Percentiles rank a stretch among this genome's conserved stretches.
Evolutionary conservation across 2,329 filamentous ascomycete genomes (phyloP).

Genomic region (Alternaria panax): DNA sequence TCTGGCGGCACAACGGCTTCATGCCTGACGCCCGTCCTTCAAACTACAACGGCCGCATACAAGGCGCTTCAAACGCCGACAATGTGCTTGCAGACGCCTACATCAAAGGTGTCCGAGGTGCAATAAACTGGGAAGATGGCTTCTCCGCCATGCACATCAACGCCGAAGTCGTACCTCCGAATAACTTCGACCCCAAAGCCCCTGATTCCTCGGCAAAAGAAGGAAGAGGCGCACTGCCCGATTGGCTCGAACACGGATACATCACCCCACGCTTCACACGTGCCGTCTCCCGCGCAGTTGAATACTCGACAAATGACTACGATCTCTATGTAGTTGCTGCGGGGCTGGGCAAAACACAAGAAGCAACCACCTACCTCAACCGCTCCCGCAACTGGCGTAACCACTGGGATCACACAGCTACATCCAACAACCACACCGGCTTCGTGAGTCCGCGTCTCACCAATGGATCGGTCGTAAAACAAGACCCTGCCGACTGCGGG

Average conservation of each 20-base stretch:
- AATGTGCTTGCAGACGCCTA: conserved; percentile 77
- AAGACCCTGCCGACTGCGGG: conserved; percentile 62
- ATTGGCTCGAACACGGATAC: conserved; percentile 71
- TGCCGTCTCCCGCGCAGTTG: conserved; percentile 69
- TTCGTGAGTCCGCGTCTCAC: conserved; percentile 70
- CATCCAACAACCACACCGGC: conserved; percentile 67
- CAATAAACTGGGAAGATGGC: conserved; percentile 65
- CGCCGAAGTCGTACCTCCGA: conserved; percentile 68
- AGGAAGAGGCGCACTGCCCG: conserved; percentile 71
- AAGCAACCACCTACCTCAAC: conserved; percentile 66
- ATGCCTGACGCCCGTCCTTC: conserved; percentile 72
- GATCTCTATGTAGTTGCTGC: conserved; percentile 69
- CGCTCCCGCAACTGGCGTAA: conserved; percentile 74
- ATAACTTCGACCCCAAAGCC: conserved; percentile 64
- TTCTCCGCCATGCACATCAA: conserved; percentile 69
- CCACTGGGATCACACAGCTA: conserved; percentile 70
- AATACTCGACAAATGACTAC: conserved; percentile 76
- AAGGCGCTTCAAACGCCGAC: conserved; percentile 74
- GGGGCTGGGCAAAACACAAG: conserved; percentile 61
- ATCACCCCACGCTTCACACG: conserved; percentile 69
- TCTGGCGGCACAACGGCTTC: conserved; percentile 70
- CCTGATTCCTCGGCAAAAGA: conserved; percentile 69
- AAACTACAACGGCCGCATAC: conserved; percentile 72
- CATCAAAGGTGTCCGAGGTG: conserved; percentile 70
- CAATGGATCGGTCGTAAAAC: conserved; percentile 58